Percentiles rank a stretch among this genome's conserved stretches.
Evolutionary conservation across 768 basidiomycete genomes (phyloP).

Genomic region (Porphyrellus cyaneotinctus): DNA sequence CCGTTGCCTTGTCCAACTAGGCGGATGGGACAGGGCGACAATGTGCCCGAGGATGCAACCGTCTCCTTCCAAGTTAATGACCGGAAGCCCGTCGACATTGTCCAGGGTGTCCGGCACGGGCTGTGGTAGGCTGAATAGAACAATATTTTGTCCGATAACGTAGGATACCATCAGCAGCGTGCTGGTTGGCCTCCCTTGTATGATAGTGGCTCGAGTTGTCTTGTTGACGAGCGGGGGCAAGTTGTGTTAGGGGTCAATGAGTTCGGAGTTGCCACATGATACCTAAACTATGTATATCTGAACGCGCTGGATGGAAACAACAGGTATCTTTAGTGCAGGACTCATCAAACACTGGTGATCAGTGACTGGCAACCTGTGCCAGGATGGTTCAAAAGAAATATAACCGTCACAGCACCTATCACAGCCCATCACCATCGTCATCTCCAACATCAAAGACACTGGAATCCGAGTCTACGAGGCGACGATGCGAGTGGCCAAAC

Average conservation of each 20-base stretch:
- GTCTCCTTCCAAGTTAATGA: constrained; percentile 14
- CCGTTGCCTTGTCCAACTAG: neutral
- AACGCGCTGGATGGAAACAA: no score
- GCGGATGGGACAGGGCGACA: constrained; percentile 11
- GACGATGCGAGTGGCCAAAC: constrained; percentile 26
- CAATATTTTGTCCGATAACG: constrained; percentile 7
- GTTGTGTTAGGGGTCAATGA: neutral
- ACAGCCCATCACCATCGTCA: constrained; percentile 10
- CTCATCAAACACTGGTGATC: neutral
- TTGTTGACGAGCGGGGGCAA: neutral
- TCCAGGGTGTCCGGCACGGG: neutral
- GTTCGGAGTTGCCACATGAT: no score
- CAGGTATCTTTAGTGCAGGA: no score
- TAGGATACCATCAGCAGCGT: constrained; percentile 12
- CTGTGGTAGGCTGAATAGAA: constrained; percentile 12
- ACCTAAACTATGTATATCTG: no score
- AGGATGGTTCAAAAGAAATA: neutral
- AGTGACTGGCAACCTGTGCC: neutral
- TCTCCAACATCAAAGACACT: constrained; percentile 9
- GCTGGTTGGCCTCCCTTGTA: constrained; percentile 3
- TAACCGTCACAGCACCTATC: neutral
- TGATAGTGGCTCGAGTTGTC: neutral
- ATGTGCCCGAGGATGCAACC: constrained; percentile 4
- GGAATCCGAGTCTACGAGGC: constrained; percentile 1
- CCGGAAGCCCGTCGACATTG: neutral